Conservation (phyloP, 495 filamentous ascomycete genomes). For the Podospora didyma region DNA sequence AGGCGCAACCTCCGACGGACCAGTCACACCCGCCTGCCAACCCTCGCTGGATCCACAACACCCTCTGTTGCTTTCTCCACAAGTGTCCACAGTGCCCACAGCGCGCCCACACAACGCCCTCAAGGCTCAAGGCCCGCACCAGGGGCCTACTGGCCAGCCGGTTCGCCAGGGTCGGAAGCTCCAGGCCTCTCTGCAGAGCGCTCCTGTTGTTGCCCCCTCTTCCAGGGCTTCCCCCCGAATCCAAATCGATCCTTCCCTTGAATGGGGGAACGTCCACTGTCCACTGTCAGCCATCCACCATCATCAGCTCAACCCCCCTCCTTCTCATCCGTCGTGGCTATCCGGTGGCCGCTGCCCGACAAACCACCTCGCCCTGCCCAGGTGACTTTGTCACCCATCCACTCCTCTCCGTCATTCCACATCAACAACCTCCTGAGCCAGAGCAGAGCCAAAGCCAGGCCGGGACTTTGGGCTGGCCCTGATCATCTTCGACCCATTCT, state of each 20-base stretch:
- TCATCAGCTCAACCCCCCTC: slow-evolving; percentile 9
- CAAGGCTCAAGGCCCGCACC: slow-evolving; percentile 2
- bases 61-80: slow-evolving; percentile 19
- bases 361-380: slow-evolving; percentile 13
- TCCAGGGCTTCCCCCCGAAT: neutral
- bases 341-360: slow-evolving; percentile 24
- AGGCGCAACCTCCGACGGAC: slow-evolving; percentile 5
- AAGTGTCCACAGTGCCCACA: slow-evolving; percentile 4
- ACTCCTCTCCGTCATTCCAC: slow-evolving; percentile 11
- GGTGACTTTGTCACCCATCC: slow-evolving; percentile 22
- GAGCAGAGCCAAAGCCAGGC: slow-evolving; percentile 15
- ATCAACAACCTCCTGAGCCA: slow-evolving; percentile 2
- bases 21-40: slow-evolving; percentile 9
- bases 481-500: slow-evolving; percentile 15
- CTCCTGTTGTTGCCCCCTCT: neutral
- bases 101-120: slow-evolving; percentile 8
- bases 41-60: slow-evolving; percentile 1
- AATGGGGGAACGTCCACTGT: neutral
- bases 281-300: slow-evolving; percentile 10
- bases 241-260: slow-evolving; percentile 4
- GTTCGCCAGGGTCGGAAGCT: slow-evolving; percentile 5
- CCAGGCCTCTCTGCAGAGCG: neutral
- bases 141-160: neutral
- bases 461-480: slow-evolving; percentile 28
- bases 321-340: slow-evolving; percentile 19